Base-by-base conservation (phyloP, 169 alveolate species). In the Neospora caninum region DNA sequence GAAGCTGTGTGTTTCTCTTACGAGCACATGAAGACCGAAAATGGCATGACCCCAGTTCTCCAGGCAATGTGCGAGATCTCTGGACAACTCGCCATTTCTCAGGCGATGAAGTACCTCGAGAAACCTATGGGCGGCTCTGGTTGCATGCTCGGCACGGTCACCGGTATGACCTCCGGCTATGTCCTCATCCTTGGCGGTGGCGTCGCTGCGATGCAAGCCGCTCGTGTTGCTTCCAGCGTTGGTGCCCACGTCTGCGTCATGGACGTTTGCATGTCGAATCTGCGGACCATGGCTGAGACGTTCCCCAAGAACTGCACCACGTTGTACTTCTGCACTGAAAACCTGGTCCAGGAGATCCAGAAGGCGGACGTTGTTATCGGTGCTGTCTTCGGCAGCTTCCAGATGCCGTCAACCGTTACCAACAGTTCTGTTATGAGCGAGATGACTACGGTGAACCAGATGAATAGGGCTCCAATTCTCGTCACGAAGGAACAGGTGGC, bases 131-230 rank as follows among this genome's bases (percentile, higher is more conserved):
- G 94, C 6, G 88, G 91, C 64, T 29, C 38, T 39, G 95, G 95
- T 38, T 1, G 39, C 29, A 45, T 93, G 41, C 80, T 93, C 36
- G 93, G 95, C 39, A n/a, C 22, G 7, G 80, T 88, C 16, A 31
- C 95, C 22, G 95, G 95, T 29, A 43, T 80, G n/a, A 53, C 83
- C 16, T 34, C 69, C 6, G 93, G 67, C 64, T 31, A 58, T 10
- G 95, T 93, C 42, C 67, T 93, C 34, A n/a, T 93, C 49, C 89
- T 93, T 2, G 95, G 95, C 36, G 89, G 83, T 38, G 93, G 93
- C 13, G 80, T 91, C 29, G 92, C 67, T 22, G 95, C 91, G 7
- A 78, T 38, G 42, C 86, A 91, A 9, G 93, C 95, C 22, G 95
- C 95, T 13, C 22, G 41, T 2, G 22, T 93, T 16, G 95, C 95